Evolutionary conservation across 2,329 filamentous ascomycete species (phyloP).

Genomic region (Venturia pyrina): DNA sequence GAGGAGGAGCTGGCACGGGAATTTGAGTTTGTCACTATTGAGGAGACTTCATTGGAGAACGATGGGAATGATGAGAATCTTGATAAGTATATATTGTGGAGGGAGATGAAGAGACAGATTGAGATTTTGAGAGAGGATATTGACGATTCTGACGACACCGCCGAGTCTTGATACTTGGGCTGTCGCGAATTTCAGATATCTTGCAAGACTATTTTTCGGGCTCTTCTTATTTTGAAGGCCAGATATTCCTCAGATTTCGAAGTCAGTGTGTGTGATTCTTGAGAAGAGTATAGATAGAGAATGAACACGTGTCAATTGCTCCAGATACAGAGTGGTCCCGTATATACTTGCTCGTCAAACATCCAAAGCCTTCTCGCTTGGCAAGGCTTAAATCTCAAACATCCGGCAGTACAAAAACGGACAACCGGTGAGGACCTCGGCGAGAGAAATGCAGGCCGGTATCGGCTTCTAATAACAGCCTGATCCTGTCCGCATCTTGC

Average conservation of each 20-base stretch:
- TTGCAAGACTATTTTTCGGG: no score
- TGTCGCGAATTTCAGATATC: no score
- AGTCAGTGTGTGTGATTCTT: no score
- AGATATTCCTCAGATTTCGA: no score
- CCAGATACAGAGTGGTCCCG: no score
- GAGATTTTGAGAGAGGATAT: slow-evolving; percentile 33
- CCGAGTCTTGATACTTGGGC: neutral
- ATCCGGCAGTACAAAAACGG: neutral
- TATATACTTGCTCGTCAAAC: no score
- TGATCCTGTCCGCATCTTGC: neutral
- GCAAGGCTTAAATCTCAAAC: neutral
- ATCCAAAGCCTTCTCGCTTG: neutral
- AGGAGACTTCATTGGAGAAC: neutral
- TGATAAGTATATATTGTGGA: slow-evolving; percentile 30
- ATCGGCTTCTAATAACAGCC: neutral
- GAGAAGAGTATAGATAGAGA: no score
- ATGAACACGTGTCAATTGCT: no score
- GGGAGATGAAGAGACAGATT: slow-evolving; percentile 33
- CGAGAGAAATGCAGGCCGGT: neutral
- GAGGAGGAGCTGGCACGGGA: neutral
- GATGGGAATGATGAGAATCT: slow-evolving; percentile 21
- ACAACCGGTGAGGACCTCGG: neutral
- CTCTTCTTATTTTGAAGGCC: no score
- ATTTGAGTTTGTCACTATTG: neutral
- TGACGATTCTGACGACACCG: slow-evolving; percentile 12